Evolutionary conservation across 2,329 filamentous ascomycete genomes (phyloP), one percentile per base, ranked within the genome.

Genomic region (Xylaria digitata): DNA sequence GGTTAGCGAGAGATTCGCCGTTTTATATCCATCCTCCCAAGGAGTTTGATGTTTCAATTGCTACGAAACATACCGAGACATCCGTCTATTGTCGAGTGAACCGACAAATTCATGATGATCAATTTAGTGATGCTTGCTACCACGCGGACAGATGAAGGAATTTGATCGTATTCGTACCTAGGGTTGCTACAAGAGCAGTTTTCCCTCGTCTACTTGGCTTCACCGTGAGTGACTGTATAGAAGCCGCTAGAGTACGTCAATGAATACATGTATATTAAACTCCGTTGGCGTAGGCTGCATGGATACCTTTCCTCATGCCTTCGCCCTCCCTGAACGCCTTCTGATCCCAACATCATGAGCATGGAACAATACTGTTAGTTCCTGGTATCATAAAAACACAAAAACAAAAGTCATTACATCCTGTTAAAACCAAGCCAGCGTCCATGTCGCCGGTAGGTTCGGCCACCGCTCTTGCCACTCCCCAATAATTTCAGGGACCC

Each of bases 381-480:
- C 69, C 63, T 71, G 74, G 75, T 75, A 79, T 78, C 72, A 76
- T 74, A 71, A 67, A 67, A 67, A 63, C 34, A 46, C 50, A 60
- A 23, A 23, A 64, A 63, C 57, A 23, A 26, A 64, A 63, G n/a
- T 63, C 56, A 65, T 61, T 50, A 52, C 45, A n/a, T 40, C 3
- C 58, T 23, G 37, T 84, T 82, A 98, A 77, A 98, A 93, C 94
- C 96, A 99, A 30, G 94, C 93, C 77, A 98, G 78, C 26, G 94
- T 98, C 96, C 96, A 99, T 63, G 96, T 86, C 2, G 94, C 92
- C 19, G 96, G 96, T 73, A 98, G 80, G 73, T 93, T 91, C 5
- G 96, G 95, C 93, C 95, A 97, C 73, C 91, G 87, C 79, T 97
- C 94, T 81, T 99, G 96, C 96, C 96, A 99, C 60, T 90, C 88